Percentiles rank a stretch among this genome's conserved stretches.
Evolutionary conservation across 129 eudicot genomes (phyloP).

Genomic region (Flaveria trinervia): DNA sequence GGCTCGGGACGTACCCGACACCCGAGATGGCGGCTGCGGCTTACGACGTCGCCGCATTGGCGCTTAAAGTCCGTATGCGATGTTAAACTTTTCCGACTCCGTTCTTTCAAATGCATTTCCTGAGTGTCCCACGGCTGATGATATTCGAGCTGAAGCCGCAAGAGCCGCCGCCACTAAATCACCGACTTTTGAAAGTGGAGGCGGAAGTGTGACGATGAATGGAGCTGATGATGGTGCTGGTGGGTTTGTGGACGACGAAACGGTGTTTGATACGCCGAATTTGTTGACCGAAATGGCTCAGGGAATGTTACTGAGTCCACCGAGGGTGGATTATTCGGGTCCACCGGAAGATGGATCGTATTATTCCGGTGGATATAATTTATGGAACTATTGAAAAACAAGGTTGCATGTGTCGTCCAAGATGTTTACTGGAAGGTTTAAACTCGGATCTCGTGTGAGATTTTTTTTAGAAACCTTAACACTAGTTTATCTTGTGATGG

Average conservation of each 20-base stretch:
- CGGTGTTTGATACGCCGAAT: conserved; percentile 62
- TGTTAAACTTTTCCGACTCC: conserved; percentile 56
- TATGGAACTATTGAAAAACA: conserved; percentile 44
- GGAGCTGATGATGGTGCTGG: not conserved
- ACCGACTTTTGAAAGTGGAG: conserved; percentile 10
- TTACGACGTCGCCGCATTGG: conserved; percentile 76
- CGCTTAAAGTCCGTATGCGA: conserved; percentile 54
- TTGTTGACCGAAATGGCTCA: conserved; percentile 65
- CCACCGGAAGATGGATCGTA: conserved; percentile 36
- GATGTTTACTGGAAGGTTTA: too few relatives aligned
- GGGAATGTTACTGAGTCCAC: conserved; percentile 77
- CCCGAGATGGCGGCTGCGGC: conserved; percentile 90
- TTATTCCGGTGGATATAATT: conserved; percentile 34
- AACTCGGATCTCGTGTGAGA: too few relatives aligned
- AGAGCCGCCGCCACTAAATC: conserved; percentile 37
- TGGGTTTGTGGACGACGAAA: conserved; percentile 59
- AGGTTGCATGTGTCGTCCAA: not conserved
- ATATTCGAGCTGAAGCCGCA: conserved; percentile 60
- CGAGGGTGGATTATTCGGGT: conserved; percentile 40
- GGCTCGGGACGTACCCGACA: conserved; percentile 74
- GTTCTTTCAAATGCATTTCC: conserved; percentile 37
- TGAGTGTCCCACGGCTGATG: conserved; percentile 47
- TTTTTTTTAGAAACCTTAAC: too few relatives aligned
- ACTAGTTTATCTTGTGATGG: too few relatives aligned
- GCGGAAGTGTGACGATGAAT: not conserved